Evolutionary conservation across 2,329 filamentous ascomycete genomes (phyloP).

Genomic region (Cadophora gregata): DNA sequence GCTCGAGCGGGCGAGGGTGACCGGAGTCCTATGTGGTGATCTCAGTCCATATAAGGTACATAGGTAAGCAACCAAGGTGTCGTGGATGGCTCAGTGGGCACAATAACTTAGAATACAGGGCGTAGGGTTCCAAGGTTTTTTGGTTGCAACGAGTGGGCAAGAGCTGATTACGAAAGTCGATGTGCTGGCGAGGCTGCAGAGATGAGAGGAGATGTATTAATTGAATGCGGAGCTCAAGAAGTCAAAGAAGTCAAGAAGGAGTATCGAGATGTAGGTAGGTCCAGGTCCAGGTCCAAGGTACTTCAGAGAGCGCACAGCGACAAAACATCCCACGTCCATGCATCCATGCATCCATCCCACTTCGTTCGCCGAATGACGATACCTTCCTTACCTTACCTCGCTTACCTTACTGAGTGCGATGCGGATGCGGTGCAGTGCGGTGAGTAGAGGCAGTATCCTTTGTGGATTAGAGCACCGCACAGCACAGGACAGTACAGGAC

Average conservation of each 20-base stretch:
- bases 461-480: background rate
- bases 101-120: no score
- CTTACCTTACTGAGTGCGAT: no score
- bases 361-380: constrained; percentile 5
- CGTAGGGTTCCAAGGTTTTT: no score
- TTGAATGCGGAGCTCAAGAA: background rate
- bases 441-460: background rate
- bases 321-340: background rate
- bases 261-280: no score
- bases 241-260: background rate
- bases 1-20: background rate
- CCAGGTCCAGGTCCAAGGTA: no score
- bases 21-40: background rate
- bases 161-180: background rate
- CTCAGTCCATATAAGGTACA: constrained; percentile 1
- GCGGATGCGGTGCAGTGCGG: no score
- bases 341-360: background rate
- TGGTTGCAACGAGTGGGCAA: background rate
- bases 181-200: background rate
- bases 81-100: no score
- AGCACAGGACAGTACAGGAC: background rate
- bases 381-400: no score
- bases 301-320: background rate
- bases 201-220: background rate
- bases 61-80: no score